Conservation (phyloP, 176 grass and related monocot species). For the Tillandsia leiboldiana region DNA sequence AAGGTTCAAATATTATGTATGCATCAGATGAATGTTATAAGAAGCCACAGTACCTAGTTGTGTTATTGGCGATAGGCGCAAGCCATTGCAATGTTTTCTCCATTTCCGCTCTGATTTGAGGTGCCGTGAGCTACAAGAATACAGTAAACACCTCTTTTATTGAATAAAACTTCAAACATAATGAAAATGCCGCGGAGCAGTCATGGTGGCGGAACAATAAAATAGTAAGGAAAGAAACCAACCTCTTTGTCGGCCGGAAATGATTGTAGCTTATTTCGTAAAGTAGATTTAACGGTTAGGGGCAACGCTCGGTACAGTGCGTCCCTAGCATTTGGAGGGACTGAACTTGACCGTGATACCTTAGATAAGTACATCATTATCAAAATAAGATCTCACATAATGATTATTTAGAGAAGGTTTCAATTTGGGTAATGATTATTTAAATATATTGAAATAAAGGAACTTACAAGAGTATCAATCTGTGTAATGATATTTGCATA, state of each 20-base stretch:
- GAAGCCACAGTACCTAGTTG: conserved; percentile 27
- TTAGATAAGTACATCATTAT: conserved; percentile 10
- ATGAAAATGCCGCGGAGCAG: neutral
- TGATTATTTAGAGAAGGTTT: neutral
- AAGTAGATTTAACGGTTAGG: conserved; percentile 49
- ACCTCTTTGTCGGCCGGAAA: conserved; percentile 43
- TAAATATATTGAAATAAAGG: neutral
- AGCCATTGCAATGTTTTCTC: conserved; percentile 51
- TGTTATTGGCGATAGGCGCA: conserved; percentile 45
- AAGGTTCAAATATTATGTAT: conserved; percentile 1
- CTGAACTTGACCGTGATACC: conserved; percentile 60
- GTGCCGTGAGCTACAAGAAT: conserved; percentile 30
- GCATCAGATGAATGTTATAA: neutral
- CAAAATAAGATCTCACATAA: neutral
- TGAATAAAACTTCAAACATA: neutral
- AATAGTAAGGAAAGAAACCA: neutral
- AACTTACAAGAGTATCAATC: conserved; percentile 37
- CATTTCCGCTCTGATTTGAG: conserved; percentile 33
- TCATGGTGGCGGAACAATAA: neutral
- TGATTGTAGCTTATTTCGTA: conserved; percentile 35
- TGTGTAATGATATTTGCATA: conserved; percentile 51
- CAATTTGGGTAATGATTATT: neutral
- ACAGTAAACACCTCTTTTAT: neutral
- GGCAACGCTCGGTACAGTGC: conserved; percentile 63
- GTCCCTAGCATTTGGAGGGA: conserved; percentile 57